These are phyloP conservation scores for Acanthamoeba culbertsoni DNA, from an alignment of 208 protist genomes.

Conservation along the genomic window DNA sequence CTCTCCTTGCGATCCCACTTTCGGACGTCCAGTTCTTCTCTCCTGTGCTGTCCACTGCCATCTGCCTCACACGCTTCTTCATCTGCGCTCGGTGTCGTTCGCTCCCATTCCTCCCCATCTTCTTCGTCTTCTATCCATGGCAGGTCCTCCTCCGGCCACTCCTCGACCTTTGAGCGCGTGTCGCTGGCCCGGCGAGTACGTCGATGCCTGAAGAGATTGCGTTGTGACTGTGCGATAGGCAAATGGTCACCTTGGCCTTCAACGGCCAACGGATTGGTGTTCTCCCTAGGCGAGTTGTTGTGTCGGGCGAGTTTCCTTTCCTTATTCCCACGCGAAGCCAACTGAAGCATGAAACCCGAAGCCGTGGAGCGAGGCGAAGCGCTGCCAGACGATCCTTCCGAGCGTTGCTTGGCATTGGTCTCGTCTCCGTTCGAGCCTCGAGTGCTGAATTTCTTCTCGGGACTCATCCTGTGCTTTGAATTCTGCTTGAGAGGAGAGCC, in stretches of 20 bases:
- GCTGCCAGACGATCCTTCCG: no score
- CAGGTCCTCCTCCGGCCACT: neutral
- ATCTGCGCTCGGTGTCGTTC: no score
- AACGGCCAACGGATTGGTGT: neutral
- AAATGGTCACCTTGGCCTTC: neutral
- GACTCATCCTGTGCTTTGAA: no score
- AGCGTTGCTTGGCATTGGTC: no score
- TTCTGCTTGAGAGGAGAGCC: no score
- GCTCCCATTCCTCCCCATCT: slow-evolving; percentile 3
- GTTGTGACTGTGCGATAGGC: neutral
- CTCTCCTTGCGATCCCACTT: neutral
- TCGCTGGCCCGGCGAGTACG: neutral
- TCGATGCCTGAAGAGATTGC: no score
- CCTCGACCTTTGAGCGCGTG: neutral
- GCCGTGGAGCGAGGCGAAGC: no score
- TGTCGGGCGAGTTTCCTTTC: no score
- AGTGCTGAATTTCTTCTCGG: no score
- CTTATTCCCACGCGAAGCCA: neutral
- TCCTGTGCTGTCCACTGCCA: neutral
- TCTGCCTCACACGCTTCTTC: no score
- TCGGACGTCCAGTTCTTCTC: neutral
- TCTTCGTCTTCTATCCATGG: neutral
- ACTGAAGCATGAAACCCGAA: no score
- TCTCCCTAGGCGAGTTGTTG: neutral
- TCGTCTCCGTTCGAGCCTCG: no score